phyloP scores from a whole-genome alignment of 768 basidiomycete species.

The Mycena pura region DNA sequence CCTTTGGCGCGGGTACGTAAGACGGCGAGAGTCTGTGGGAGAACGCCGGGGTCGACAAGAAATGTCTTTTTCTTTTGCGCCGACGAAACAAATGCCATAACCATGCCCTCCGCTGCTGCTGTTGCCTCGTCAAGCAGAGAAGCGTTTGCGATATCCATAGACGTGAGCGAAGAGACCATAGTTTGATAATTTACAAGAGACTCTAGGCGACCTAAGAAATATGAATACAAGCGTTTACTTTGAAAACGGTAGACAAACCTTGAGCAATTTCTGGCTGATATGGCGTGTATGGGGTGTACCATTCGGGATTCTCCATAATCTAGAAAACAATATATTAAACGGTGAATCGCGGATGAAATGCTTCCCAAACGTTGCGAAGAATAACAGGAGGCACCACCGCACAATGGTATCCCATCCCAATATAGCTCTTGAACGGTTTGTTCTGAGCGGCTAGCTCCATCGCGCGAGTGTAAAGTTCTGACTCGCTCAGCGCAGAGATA shows the following conservation, averaged over 20 bases:
- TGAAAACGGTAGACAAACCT: constrained; percentile 53
- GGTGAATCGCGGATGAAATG: neutral
- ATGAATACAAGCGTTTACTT: constrained; percentile 15
- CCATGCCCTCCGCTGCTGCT: constrained; percentile 95
- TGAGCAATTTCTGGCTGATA: constrained; percentile 99
- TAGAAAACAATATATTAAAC: constrained; percentile 33
- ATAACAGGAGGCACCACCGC: constrained; percentile 97
- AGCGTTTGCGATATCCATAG: constrained; percentile 95
- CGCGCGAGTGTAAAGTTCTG: constrained; percentile 78
- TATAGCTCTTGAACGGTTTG: constrained; percentile 88
- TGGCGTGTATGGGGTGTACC: constrained; percentile 97
- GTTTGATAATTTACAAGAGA: constrained; percentile 97
- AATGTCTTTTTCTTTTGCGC: constrained; percentile 82
- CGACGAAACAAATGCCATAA: constrained; percentile 81
- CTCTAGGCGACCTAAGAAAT: constrained; percentile 82
- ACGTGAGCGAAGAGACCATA: constrained; percentile 92
- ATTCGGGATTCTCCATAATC: constrained; percentile 95
- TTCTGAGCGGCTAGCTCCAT: constrained; percentile 81
- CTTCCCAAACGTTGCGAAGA: constrained; percentile 76
- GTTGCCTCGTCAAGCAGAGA: constrained; percentile 95
- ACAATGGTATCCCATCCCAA: constrained; percentile 97
- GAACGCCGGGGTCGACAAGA: constrained; percentile 82
- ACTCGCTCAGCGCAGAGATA: constrained; percentile 84
- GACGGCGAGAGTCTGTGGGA: constrained; percentile 90
- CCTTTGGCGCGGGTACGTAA: constrained; percentile 91